Evolutionary conservation across 2,329 filamentous ascomycete genomes (phyloP).

Genomic region (Blumeria hordei): DNA sequence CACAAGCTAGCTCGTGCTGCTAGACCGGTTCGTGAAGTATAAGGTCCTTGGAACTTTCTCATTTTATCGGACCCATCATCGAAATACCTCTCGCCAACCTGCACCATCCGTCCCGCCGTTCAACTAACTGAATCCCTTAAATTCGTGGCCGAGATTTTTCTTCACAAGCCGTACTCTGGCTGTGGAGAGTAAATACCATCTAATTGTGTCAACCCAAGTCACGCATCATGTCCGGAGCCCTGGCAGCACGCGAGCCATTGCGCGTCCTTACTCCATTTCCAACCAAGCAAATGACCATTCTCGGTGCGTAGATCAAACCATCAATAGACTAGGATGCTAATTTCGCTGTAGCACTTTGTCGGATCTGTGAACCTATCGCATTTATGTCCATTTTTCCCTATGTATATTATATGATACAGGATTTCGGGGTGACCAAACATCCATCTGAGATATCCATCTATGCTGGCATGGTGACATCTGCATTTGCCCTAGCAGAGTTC

Average conservation of each 20-base stretch:
- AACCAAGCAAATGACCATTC: conserved; percentile 24
- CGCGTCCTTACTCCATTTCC: conserved; percentile 17
- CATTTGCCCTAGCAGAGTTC: conserved; percentile 91
- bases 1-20: too few species aligned
- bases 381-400: conserved; percentile 99
- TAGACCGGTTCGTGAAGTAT: too few species aligned
- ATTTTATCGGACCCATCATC: too few species aligned
- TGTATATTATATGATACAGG: conserved; percentile 90
- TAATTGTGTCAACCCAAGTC: too few species aligned
- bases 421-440: conserved; percentile 64
- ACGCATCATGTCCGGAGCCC: conserved; percentile 7
- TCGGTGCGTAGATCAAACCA: conserved; percentile 19
- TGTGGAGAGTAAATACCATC: too few species aligned
- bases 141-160: too few species aligned
- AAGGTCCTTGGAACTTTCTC: too few species aligned
- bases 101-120: too few species aligned
- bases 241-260: conserved; percentile 13
- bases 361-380: conserved; percentile 94
- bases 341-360: conserved; percentile 49
- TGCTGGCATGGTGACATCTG: conserved; percentile 85
- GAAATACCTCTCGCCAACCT: too few species aligned
- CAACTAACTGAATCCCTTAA: too few species aligned
- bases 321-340: neutral
- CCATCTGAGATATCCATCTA: conserved; percentile 69
- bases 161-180: too few species aligned